phyloP scores from a whole-genome alignment of 768 basidiomycete genomes.

The Termitomyces sp. region DNA sequence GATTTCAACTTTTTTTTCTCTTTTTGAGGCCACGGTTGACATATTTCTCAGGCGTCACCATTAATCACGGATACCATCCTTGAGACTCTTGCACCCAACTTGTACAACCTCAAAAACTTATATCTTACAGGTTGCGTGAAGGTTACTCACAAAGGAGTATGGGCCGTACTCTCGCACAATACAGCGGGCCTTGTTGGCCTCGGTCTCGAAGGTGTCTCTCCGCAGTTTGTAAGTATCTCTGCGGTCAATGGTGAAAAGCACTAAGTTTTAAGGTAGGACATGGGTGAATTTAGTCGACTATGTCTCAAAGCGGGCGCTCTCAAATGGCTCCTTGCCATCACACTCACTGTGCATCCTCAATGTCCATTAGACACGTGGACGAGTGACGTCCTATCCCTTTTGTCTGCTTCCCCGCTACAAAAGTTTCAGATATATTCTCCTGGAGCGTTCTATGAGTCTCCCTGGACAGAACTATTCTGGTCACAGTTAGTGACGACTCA shows the following conservation, averaged over 20 bases:
- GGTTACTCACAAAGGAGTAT: slow-evolving; percentile 61
- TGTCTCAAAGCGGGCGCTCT: slow-evolving; percentile 37
- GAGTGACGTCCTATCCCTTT: slow-evolving; percentile 4
- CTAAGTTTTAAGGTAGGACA: slow-evolving; percentile 40
- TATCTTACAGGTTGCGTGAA: slow-evolving; percentile 66
- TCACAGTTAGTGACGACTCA: slow-evolving; percentile 46
- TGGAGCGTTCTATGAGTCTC: slow-evolving; percentile 34
- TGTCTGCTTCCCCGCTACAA: slow-evolving; percentile 40
- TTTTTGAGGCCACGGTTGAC: neutral
- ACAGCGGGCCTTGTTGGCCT: slow-evolving; percentile 47
- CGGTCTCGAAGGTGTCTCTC: slow-evolving; percentile 60
- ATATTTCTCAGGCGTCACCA: slow-evolving; percentile 47
- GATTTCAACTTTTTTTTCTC: slow-evolving; percentile 11
- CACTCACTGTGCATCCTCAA: slow-evolving; percentile 46
- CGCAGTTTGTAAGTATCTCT: slow-evolving; percentile 46
- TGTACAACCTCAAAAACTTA: slow-evolving; percentile 52
- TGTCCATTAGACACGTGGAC: slow-evolving; percentile 43
- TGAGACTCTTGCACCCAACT: slow-evolving; percentile 42
- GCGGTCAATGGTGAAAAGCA: neutral
- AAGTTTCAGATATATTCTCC: slow-evolving; percentile 62
- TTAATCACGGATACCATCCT: slow-evolving; percentile 58
- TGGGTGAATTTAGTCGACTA: slow-evolving; percentile 38
- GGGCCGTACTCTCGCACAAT: slow-evolving; percentile 44
- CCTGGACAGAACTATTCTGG: slow-evolving; percentile 49
- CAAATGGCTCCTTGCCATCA: slow-evolving; percentile 49